Evolutionary conservation across 75 land plant species (phyloP).

Genomic region (Isoetes taiwanensis): DNA sequence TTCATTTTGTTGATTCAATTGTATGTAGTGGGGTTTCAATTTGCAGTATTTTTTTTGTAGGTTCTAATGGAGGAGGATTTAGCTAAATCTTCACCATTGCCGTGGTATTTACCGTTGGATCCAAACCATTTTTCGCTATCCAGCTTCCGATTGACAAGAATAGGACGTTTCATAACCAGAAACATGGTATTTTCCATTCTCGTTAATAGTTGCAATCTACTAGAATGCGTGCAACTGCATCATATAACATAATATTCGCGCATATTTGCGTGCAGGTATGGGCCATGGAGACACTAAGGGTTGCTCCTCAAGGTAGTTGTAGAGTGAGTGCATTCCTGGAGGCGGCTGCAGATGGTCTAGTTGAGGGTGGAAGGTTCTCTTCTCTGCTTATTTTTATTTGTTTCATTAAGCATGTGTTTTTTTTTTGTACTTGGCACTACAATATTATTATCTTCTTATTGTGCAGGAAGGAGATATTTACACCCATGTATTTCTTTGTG

Average conservation of each 20-base stretch:
- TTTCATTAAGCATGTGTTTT: too few species aligned
- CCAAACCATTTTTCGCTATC: conserved; percentile 49
- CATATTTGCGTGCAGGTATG: conserved; percentile 41
- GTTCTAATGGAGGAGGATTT: conserved; percentile 83
- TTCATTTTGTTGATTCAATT: too few species aligned
- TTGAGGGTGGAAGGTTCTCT: conserved; percentile 91
- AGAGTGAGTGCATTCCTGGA: conserved; percentile 84
- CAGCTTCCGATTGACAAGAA: conserved; percentile 65
- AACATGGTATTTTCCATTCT: too few species aligned
- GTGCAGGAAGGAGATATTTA: conserved; percentile 85
- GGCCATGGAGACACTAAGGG: conserved; percentile 40
- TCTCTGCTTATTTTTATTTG: too few species aligned
- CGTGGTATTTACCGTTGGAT: conserved; percentile 93
- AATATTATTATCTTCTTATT: too few species aligned
- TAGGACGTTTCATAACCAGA: conserved; percentile 82
- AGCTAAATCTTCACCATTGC: conserved; percentile 53
- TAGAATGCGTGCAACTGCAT: too few species aligned
- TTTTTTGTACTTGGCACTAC: too few species aligned
- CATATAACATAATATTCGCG: too few species aligned
- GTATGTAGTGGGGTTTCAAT: too few species aligned
- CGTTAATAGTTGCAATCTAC: too few species aligned
- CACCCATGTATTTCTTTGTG: conserved; percentile 87
- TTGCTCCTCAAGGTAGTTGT: conserved; percentile 82
- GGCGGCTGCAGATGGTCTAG: conserved; percentile 87
- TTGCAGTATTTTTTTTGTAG: too few species aligned